phyloP scores from a whole-genome alignment of 495 filamentous ascomycete species.

The Trichoderma reesei region DNA sequence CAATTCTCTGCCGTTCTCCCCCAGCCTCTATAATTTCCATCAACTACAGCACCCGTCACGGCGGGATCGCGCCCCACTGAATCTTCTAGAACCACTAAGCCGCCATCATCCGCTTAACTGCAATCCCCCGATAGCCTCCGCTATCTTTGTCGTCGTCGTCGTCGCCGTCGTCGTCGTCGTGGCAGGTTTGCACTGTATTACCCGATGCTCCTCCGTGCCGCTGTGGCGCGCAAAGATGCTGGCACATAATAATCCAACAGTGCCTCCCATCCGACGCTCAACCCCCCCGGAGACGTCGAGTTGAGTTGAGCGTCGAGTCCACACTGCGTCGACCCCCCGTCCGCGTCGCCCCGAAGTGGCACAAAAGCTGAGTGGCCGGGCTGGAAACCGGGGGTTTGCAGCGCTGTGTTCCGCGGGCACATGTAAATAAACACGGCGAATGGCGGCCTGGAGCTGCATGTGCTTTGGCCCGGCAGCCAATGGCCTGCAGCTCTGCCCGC shows the following conservation, averaged over 20 bases:
- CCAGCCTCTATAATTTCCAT: background rate
- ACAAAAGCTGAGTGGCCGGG: background rate
- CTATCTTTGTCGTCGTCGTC: too few relatives aligned
- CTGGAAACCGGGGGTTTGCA: background rate
- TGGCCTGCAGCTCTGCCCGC: too few relatives aligned
- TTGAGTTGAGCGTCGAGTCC: too few relatives aligned
- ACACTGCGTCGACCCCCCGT: background rate
- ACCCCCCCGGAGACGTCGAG: too few relatives aligned
- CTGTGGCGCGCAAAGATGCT: background rate
- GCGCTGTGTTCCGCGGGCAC: background rate
- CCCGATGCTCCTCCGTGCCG: constrained; percentile 10
- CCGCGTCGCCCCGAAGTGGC: background rate
- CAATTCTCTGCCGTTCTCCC: too few relatives aligned
- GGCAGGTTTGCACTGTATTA: background rate
- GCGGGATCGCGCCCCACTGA: constrained; percentile 11
- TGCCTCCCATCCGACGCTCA: too few relatives aligned
- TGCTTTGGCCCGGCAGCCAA: too few relatives aligned
- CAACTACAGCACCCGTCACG: background rate
- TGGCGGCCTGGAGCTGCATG: too few relatives aligned
- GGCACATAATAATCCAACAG: background rate
- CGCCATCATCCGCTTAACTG: background rate
- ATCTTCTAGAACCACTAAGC: constrained; percentile 12
- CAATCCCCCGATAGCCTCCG: constrained; percentile 3
- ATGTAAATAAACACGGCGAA: constrained; percentile 6
- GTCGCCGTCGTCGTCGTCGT: too few relatives aligned